Base-by-base conservation (phyloP, 257 asterid species). In the Ligustrum vulgare region DNA sequence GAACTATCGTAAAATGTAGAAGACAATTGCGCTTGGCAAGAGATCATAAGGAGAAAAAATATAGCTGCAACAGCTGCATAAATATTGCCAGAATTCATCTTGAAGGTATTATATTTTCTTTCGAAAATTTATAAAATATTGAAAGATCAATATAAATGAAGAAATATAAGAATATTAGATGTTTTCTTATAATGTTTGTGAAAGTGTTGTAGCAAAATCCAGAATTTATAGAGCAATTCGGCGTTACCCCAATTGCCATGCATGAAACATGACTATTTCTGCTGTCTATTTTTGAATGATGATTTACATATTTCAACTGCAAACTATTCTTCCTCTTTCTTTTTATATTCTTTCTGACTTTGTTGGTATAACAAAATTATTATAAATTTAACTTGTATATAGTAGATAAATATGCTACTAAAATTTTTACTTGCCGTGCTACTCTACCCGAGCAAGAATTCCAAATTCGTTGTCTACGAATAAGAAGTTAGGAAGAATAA, bases 11-110 rank as follows among this genome's bases (percentile, higher is more conserved):
- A 73, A 39, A 73, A 73, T 10, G 77, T 62, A 6, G 77, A 20
- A 62, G 77, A 73, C 2, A 73, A 34, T n/a, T 73, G 77, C 7
- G 77, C 77, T 2, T 36, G 18, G 77, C 77, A 20, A 11, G 71
- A 73, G 32, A 60, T 13, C 33, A 58, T 33, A 7, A 62, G 25
- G 22, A 60, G 31, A 32, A 73, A 37, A 60, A 73, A 23, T 22
- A 11, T 22, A 22, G 67, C 33, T 23, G 67, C 67, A 60, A 60
- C 3, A 60, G 67, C 32, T 58, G 65, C 65, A 22, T 58, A 58
- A 2, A 60, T 22, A 22, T 25, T 23, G 13, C 18, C 15, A 60
- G 32, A 60, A 23, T 7, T 60, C 67, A 60, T 60, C 28, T 56
- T 3, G 2, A 56, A 56, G 20, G 8, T 56, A 45, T 45, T 45